These are phyloP conservation scores for Orbilia oligospora DNA, from an alignment of 2,329 filamentous ascomycete genomes.

Conservation along the genomic window DNA sequence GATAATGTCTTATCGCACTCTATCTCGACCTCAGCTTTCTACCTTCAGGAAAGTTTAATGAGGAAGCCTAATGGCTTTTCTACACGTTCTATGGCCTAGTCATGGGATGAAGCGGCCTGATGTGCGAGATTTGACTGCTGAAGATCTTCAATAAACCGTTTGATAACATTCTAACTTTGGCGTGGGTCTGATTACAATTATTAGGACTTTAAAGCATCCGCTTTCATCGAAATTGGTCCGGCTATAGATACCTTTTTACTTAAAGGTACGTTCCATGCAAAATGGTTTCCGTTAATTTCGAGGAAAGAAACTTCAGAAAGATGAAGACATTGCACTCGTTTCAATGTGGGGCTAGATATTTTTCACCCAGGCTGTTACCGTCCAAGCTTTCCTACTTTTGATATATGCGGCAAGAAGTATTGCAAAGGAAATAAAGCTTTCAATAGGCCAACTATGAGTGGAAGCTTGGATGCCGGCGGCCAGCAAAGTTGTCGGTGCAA, in stretches of 20 bases:
- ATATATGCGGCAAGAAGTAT: constrained; percentile 20
- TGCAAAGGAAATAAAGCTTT: constrained; percentile 15
- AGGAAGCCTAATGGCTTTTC: constrained; percentile 36
- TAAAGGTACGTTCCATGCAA: constrained; percentile 21
- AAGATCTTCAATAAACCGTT: constrained; percentile 44
- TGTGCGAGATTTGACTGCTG: constrained; percentile 32
- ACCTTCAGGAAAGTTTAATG: constrained; percentile 33
- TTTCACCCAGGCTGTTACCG: constrained; percentile 50
- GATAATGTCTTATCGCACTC: constrained; percentile 36
- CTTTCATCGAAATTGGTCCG: constrained; percentile 35
- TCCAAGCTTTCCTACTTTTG: constrained; percentile 38
- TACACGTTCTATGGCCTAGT: constrained; percentile 1
- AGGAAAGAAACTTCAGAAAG: not conserved
- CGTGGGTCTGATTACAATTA: constrained; percentile 23
- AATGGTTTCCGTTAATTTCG: not conserved
- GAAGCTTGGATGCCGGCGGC: constrained; percentile 10
- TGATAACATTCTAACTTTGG: constrained; percentile 34
- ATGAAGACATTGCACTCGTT: constrained; percentile 23
- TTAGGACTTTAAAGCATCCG: constrained; percentile 8
- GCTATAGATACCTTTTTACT: constrained; percentile 23
- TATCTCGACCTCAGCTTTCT: constrained; percentile 32
- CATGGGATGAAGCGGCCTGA: constrained; percentile 24
- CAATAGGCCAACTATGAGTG: not conserved
- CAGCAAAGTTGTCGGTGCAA: constrained; percentile 26
- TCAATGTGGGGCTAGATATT: constrained; percentile 48